Base-by-base conservation (phyloP, 768 basidiomycete species). In the Tulasnella sp. region DNA sequence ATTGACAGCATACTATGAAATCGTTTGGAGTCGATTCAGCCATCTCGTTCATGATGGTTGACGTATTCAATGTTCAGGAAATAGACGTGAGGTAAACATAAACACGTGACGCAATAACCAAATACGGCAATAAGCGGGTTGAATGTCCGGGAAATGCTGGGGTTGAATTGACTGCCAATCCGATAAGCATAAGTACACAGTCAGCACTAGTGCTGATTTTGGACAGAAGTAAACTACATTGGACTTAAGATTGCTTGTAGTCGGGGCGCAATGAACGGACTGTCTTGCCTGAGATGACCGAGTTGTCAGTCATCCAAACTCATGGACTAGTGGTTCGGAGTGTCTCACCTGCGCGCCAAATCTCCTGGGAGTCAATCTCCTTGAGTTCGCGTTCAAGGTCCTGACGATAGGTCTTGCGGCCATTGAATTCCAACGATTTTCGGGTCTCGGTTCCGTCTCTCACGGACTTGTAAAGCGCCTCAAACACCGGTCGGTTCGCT, bases 311-410 rank as follows among this genome's bases (percentile, higher is more conserved):
- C 46, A 19, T 61, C 15, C 25, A 8, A 25, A 31, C 46, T 37
- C 15, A 59, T 14, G 23, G 19, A 49, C 25, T 43, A 2, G 6
- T 12, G 21, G n/a, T n/a, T 32, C 17, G 23, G 29, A 8, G n/a
- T 2, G 14, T 11, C 78, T 59, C 67, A 80, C 84, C 92, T 62
- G 94, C 93, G 60, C 90, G 76, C 94, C 94, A 98, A 70, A 98
- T 97, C 77, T 97, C 94, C 73, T 97, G 94, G 72, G 90, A 82
- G 73, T 98, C 83, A 66, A 99, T 98, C 70, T 87, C 90, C 67
- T 80, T 83, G 59, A 94, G 78, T 73, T 98, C 94, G 75, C 80
- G 84, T 62, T 83, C 83, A 61, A 98, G 83, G 66, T 94, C 92
- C 69, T 88, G 74, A 62, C 93, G 86, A 75, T 99, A 99, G 1